These are phyloP conservation scores for Nepenthes alata DNA, from an alignment of 179 eudicot genomes.

Conservation along the genomic window DNA sequence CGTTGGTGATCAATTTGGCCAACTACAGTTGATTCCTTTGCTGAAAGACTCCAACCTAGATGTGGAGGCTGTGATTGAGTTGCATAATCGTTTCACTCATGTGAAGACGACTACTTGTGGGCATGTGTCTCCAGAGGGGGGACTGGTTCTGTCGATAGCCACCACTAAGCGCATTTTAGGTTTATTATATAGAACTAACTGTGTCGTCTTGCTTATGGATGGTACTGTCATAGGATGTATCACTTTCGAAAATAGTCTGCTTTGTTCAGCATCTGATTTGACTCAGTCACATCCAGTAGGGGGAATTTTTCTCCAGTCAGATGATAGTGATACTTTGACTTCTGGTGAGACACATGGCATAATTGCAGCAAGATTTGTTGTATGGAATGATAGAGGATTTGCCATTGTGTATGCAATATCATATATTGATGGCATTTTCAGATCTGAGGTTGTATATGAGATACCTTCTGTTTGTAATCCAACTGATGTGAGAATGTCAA, in stretches of 20 bases:
- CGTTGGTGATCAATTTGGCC: constrained; percentile 60
- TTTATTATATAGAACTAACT: constrained; percentile 46
- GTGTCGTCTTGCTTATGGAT: constrained; percentile 44
- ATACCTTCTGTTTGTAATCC: constrained; percentile 51
- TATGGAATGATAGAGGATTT: constrained; percentile 68
- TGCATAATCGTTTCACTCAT: constrained; percentile 20
- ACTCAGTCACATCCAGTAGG: constrained; percentile 37
- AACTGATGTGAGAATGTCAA: constrained; percentile 24
- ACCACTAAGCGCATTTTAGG: constrained; percentile 43
- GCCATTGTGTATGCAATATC: constrained; percentile 47
- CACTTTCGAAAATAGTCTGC: constrained; percentile 31
- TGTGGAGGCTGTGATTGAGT: constrained; percentile 23
- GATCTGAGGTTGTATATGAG: constrained; percentile 26
- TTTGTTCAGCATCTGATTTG: constrained; percentile 25
- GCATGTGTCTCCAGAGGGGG: constrained; percentile 35
- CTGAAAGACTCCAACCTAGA: constrained; percentile 37
- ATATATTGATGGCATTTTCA: constrained; percentile 36
- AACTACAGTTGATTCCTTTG: constrained; percentile 43
- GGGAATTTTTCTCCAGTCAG: constrained; percentile 47
- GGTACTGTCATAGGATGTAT: constrained; percentile 52
- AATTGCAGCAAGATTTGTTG: constrained; percentile 31
- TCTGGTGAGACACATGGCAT: constrained; percentile 15
- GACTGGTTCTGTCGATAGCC: constrained; percentile 39
- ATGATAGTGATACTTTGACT: constrained; percentile 12
- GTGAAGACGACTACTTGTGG: constrained; percentile 18